These are phyloP conservation scores for Solidago caesia DNA, from an alignment of 129 eudicot species.

Conservation along the genomic window DNA sequence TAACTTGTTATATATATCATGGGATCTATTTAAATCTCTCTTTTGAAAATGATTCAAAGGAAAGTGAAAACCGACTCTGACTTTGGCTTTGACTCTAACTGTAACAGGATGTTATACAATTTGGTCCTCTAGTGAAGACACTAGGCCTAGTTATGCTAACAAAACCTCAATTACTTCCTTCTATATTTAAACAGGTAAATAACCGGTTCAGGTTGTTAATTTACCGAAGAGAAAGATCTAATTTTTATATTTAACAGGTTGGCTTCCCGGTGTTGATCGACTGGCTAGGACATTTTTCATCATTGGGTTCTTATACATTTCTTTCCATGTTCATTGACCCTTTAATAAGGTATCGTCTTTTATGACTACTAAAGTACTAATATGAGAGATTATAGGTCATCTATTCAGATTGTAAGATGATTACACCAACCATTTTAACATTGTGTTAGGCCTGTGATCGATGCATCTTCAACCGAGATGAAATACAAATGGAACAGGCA, in stretches of 20 bases:
- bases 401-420: constrained; percentile 9
- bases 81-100: constrained; percentile 1
- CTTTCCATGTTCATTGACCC: constrained; percentile 75
- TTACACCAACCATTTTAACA: constrained; percentile 1
- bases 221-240: neutral
- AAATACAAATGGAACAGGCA: constrained; percentile 71
- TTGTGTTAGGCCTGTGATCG: constrained; percentile 59
- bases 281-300: constrained; percentile 85
- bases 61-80: neutral
- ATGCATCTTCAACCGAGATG: constrained; percentile 46
- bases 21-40: neutral
- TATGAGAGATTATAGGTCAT: neutral
- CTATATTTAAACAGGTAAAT: constrained; percentile 85
- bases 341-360: constrained; percentile 50
- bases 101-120: constrained; percentile 87
- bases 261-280: constrained; percentile 80
- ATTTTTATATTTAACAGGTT: constrained; percentile 50
- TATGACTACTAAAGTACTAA: neutral
- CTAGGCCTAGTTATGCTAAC: constrained; percentile 84
- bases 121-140: constrained; percentile 95
- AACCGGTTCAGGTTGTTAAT: neutral
- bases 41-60: neutral
- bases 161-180: constrained; percentile 81
- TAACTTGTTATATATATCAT: constrained; percentile 19
- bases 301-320: constrained; percentile 84